phyloP scores from a whole-genome alignment of 2,329 filamentous ascomycete genomes.

The Dactylonectria estremocensis region DNA sequence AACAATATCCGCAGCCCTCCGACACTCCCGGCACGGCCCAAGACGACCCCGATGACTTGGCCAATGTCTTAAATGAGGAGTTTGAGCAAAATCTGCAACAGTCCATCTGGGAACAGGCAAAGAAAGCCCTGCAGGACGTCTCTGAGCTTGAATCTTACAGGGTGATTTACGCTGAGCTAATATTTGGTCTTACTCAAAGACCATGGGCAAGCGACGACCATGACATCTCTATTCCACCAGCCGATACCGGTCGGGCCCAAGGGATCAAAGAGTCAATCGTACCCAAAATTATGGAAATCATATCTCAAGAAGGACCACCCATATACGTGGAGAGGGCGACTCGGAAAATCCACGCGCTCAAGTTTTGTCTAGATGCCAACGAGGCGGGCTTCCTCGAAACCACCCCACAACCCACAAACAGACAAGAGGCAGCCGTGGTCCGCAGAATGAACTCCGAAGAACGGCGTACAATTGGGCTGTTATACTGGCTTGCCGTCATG shows the following conservation, averaged over 20 bases:
- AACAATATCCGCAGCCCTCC: constrained; percentile 13
- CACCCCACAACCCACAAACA: constrained; percentile 1
- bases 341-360: constrained; percentile 43
- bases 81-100: constrained; percentile 56
- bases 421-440: constrained; percentile 8
- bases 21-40: background rate
- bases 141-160: constrained; percentile 55
- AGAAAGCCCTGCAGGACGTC: constrained; percentile 52
- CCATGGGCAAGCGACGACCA: constrained; percentile 34
- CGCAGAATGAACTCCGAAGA: constrained; percentile 37
- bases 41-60: constrained; percentile 12
- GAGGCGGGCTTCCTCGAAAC: constrained; percentile 26
- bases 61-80: constrained; percentile 46
- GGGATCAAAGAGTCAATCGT: constrained; percentile 21
- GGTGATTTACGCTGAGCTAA: constrained; percentile 56
- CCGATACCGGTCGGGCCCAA: background rate
- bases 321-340: constrained; percentile 43
- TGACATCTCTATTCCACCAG: background rate
- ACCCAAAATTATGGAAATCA: constrained; percentile 35
- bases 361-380: constrained; percentile 43
- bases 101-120: constrained; percentile 56
- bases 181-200: constrained; percentile 56
- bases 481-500: constrained; percentile 73
- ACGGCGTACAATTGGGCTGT: constrained; percentile 63
- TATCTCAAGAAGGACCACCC: constrained; percentile 41